phyloP scores from a whole-genome alignment of 768 basidiomycete genomes.

The Boletus eberwhitei region DNA sequence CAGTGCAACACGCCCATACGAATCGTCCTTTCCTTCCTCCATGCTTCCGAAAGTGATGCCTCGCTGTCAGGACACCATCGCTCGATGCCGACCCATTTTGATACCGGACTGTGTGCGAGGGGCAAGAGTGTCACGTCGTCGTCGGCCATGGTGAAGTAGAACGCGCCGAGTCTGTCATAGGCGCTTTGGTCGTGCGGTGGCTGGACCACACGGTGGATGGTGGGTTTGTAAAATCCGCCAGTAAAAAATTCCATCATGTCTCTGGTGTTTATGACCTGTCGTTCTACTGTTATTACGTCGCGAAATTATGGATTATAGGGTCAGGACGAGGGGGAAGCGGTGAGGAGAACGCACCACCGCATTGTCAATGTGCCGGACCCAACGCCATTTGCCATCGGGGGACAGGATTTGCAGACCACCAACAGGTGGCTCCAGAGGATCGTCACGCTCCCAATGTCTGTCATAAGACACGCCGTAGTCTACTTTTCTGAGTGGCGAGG shows the following conservation, averaged over 20 bases:
- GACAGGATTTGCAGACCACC: constrained; percentile 55
- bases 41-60: too few species aligned
- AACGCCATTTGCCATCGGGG: constrained; percentile 50
- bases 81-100: constrained; percentile 41
- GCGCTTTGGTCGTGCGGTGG: constrained; percentile 51
- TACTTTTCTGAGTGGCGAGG: not conserved
- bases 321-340: not conserved
- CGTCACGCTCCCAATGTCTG: constrained; percentile 53
- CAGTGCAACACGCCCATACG: too few species aligned
- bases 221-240: constrained; percentile 54
- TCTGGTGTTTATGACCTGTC: constrained; percentile 57
- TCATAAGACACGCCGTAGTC: constrained; percentile 37
- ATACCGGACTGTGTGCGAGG: constrained; percentile 43
- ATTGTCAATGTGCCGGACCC: constrained; percentile 57
- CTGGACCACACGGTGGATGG: constrained; percentile 59
- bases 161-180: constrained; percentile 49
- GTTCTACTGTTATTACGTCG: not conserved
- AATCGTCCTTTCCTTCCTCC: too few species aligned
- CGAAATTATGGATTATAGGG: not conserved
- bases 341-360: constrained; percentile 39
- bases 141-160: constrained; percentile 54
- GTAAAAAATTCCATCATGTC: constrained; percentile 57
- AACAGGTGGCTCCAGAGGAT: constrained; percentile 61
- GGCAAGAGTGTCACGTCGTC: constrained; percentile 48
- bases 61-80: too few species aligned